A percentile compares a stretch with the other conserved stretches of the same genome.
Evolutionary conservation across 768 basidiomycete species (phyloP).

Genomic region (Lentinula boryana): DNA sequence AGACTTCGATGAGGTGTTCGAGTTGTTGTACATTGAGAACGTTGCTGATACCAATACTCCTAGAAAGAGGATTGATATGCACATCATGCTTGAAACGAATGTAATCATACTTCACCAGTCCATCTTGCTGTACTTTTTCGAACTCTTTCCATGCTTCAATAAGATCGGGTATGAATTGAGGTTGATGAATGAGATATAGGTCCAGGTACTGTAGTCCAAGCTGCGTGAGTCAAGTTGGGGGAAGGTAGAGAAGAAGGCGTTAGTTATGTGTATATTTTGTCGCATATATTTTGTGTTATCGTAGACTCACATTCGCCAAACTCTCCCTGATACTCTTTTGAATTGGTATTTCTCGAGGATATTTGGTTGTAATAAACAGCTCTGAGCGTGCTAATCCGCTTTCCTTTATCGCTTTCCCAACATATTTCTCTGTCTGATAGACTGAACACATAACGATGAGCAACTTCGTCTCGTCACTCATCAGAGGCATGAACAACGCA

Average conservation of each 20-base stretch:
- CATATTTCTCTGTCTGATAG: slow-evolving; percentile 28
- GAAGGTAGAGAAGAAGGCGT: background rate
- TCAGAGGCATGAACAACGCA: slow-evolving; percentile 14
- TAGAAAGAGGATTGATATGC: slow-evolving; percentile 13
- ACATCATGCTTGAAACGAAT: background rate
- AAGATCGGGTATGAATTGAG: slow-evolving; percentile 27
- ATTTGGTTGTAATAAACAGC: slow-evolving; percentile 54
- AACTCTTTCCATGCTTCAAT: slow-evolving; percentile 48
- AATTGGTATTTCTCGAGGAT: slow-evolving; percentile 28
- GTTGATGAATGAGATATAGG: slow-evolving; percentile 64
- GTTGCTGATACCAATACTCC: slow-evolving; percentile 83
- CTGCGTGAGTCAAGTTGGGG: slow-evolving; percentile 24
- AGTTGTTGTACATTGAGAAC: slow-evolving; percentile 30
- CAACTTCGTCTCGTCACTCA: slow-evolving; percentile 2
- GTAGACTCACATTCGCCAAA: slow-evolving; percentile 37
- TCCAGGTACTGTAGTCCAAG: slow-evolving; percentile 58
- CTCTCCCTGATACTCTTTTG: slow-evolving; percentile 39
- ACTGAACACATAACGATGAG: slow-evolving; percentile 29
- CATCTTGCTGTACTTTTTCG: slow-evolving; percentile 44
- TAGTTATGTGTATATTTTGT: background rate
- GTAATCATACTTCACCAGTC: slow-evolving; percentile 31
- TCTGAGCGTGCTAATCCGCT: slow-evolving; percentile 39
- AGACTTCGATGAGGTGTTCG: slow-evolving; percentile 57
- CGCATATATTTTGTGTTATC: too few species aligned
- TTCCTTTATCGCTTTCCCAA: slow-evolving; percentile 37